phyloP scores from a whole-genome alignment of 257 asterid species.

The Solanum acaule region DNA sequence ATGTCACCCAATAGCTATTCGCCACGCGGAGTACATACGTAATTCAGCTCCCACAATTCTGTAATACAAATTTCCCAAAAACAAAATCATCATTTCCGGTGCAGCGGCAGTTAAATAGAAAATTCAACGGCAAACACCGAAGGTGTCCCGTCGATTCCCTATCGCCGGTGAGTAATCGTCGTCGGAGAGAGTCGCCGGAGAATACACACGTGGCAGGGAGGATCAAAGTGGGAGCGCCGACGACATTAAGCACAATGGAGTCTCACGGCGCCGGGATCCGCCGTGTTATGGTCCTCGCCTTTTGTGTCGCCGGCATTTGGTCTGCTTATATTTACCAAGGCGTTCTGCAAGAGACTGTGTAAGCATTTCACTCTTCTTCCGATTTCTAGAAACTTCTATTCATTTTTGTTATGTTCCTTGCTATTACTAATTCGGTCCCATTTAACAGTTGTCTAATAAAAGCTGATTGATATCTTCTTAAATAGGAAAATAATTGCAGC shows the following conservation, averaged over 20 bases:
- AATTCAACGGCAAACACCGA: background rate
- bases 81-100: background rate
- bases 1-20: slow-evolving; percentile 17
- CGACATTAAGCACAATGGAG: slow-evolving; percentile 41
- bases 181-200: slow-evolving; percentile 4
- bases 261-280: slow-evolving; percentile 58
- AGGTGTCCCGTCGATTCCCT: background rate
- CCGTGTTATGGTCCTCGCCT: slow-evolving; percentile 67
- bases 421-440: background rate
- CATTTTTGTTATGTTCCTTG: background rate
- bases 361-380: background rate
- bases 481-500: background rate
- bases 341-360: slow-evolving; percentile 89
- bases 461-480: background rate
- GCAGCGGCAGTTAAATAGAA: background rate
- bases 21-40: slow-evolving; percentile 42
- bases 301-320: slow-evolving; percentile 96
- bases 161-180: background rate
- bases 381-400: background rate
- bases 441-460: background rate
- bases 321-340: slow-evolving; percentile 94
- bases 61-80: background rate
- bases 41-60: slow-evolving; percentile 5
- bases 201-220: slow-evolving; percentile 3
- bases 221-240: slow-evolving; percentile 30